Conservation (phyloP, 2,329 filamentous ascomycete species). For the Purpureocillium lavendulum region DNA sequence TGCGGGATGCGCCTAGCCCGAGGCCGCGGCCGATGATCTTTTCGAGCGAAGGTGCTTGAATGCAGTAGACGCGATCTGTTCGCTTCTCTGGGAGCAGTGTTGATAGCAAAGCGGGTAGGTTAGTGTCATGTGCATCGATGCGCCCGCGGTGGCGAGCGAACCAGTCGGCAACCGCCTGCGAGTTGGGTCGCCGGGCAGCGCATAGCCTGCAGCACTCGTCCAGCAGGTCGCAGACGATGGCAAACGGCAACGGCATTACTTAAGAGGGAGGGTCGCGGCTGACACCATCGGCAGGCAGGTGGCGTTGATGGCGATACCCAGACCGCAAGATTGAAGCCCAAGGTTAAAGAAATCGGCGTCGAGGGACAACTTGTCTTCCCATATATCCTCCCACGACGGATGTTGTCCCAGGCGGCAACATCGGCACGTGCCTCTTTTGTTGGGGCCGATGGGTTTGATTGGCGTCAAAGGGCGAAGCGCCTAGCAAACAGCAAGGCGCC, state of each 20-base stretch:
- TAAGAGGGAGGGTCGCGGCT: background rate
- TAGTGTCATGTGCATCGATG: conserved; percentile 48
- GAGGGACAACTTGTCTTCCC: no score
- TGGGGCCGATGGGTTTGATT: no score
- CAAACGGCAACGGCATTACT: conserved; percentile 58
- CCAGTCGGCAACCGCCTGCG: conserved; percentile 50
- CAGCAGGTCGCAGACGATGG: conserved; percentile 65
- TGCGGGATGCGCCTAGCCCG: conserved; percentile 53
- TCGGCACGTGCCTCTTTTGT: no score
- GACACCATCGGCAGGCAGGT: no score
- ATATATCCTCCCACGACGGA: no score
- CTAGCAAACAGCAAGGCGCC: background rate
- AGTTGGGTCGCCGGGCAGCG: conserved; percentile 20
- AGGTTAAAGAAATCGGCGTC: no score
- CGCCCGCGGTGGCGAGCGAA: conserved; percentile 53
- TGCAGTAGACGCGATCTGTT: conserved; percentile 68
- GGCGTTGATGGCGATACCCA: no score
- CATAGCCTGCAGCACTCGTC: conserved; percentile 50
- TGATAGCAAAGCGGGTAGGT: conserved; percentile 60
- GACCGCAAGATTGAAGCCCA: no score
- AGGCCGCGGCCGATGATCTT: conserved; percentile 60
- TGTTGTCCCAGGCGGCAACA: no score
- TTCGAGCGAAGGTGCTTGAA: conserved; percentile 54
- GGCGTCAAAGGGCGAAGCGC: no score
- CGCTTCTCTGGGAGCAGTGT: conserved; percentile 68